Evolutionary conservation across 2,329 filamentous ascomycete genomes (phyloP).

Genomic region (Emmonsiellopsis sp.): DNA sequence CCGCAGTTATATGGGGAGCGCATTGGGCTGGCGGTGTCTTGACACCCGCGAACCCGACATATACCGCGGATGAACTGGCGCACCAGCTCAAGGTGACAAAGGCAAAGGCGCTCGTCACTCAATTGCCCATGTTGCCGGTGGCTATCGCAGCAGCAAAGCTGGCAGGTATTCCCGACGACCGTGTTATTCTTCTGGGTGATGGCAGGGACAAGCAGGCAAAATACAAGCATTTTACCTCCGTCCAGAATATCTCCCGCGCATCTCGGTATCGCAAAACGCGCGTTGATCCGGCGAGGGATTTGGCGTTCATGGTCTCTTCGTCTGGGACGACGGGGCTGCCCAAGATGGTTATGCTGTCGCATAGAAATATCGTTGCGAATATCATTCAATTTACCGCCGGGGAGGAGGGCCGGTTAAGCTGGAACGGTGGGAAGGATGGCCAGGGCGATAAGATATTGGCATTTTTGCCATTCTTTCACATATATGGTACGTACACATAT

Average conservation of each 20-base stretch:
- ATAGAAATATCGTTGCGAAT: conserved; percentile 75
- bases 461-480: conserved; percentile 83
- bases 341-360: conserved; percentile 82
- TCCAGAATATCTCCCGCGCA: conserved; percentile 54
- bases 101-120: conserved; percentile 67
- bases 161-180: conserved; percentile 60
- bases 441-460: conserved; percentile 65
- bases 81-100: conserved; percentile 74
- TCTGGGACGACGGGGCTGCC: conserved; percentile 85
- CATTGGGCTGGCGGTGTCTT: conserved; percentile 75
- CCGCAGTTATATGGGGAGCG: conserved; percentile 64
- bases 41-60: conserved; percentile 81
- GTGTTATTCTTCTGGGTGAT: conserved; percentile 69
- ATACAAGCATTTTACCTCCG: conserved; percentile 55
- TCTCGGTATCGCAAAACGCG: conserved; percentile 51
- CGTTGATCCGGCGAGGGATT: conserved; percentile 58
- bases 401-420: conserved; percentile 48
- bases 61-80: conserved; percentile 72
- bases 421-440: conserved; percentile 50
- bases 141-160: conserved; percentile 59
- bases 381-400: conserved; percentile 45
- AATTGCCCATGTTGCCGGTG: conserved; percentile 54
- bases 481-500: conserved; percentile 56
- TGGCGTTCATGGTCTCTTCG: conserved; percentile 79
- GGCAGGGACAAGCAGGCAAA: conserved; percentile 25